Evolutionary conservation across 441 rosid species (phyloP), one percentile per base, ranked within the genome.

Genomic region (Francoa sonchifolia): DNA sequence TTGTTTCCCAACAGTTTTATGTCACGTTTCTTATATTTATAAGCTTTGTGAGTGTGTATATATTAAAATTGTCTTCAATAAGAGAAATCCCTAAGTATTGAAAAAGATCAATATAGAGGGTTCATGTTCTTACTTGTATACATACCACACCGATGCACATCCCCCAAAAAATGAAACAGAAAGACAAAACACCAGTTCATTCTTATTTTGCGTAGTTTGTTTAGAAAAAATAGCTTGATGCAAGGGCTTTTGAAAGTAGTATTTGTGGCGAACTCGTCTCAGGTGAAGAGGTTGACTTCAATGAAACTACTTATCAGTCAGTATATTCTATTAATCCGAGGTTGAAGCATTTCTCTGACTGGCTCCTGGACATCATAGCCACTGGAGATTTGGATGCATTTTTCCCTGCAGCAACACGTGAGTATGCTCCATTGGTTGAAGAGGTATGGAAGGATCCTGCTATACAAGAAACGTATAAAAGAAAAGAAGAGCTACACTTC

Each of bases 391-490:
- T 92, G 45, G 97, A 87, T 59, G 94, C 99, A 7, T 84, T 92
- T 69, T 92, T 92, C 57, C 99, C 99, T 12, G 99, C 99, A 1
- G 99, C 99, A 47, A 81, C 99, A 6, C 95, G 97, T 1, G 99
- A 92, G 50, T 92, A 87, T 42, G 99, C 97, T 55, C 99, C 97
- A 0, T 63, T 92, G 54, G 97, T 92, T 33, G 99, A 92, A 52
- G 99, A 92, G 68, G 74, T 87, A 37, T 92, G 97, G 99, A 92
- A 63, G 66, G 95, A 87, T 82, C 92, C 87, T 2, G 99, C 99
- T 7, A 73, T 84, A 54, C 92, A 92, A 61, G 93, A 82, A 19
- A 81, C 97, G 1, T 87, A 77, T 51, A 77, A 45, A 59, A 73
- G 99, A 63, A 87, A 71, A 62, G 79, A 76, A 7, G 89, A 92